Conservation (phyloP, 2,329 filamentous ascomycete species). For the Furcasterigmium sp. region DNA sequence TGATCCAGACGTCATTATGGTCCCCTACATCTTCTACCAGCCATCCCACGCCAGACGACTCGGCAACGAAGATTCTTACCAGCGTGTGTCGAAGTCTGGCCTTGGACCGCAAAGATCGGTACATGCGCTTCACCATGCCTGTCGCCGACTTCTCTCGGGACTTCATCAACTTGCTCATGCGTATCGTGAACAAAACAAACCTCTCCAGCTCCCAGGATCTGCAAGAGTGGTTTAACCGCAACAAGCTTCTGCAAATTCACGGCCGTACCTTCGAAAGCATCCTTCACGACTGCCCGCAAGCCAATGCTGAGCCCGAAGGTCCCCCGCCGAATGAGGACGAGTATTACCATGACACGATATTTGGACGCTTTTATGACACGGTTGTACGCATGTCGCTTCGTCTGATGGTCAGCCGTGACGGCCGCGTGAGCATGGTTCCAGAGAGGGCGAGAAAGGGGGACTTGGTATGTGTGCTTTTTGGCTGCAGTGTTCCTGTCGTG, state of each 20-base stretch:
- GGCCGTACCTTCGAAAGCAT: neutral
- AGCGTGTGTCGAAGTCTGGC: neutral
- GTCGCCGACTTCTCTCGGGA: neutral
- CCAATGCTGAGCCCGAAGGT: neutral
- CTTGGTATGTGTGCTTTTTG: neutral
- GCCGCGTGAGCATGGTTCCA: neutral
- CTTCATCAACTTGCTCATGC: neutral
- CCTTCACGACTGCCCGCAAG: neutral
- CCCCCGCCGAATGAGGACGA: neutral
- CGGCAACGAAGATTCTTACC: neutral
- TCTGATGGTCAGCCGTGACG: neutral
- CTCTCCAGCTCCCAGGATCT: neutral
- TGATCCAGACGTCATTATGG: too few relatives aligned
- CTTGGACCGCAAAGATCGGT: neutral
- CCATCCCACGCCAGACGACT: neutral
- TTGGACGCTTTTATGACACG: neutral
- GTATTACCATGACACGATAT: neutral
- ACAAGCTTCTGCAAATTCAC: neutral
- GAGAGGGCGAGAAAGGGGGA: neutral
- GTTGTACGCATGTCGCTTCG: neutral
- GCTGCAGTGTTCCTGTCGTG: neutral
- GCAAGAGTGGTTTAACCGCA: neutral
- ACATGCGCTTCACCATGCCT: neutral
- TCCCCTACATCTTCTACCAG: neutral
- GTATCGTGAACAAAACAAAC: neutral